phyloP scores from a whole-genome alignment of 31 red algal species.

The Endocladia muricata region DNA sequence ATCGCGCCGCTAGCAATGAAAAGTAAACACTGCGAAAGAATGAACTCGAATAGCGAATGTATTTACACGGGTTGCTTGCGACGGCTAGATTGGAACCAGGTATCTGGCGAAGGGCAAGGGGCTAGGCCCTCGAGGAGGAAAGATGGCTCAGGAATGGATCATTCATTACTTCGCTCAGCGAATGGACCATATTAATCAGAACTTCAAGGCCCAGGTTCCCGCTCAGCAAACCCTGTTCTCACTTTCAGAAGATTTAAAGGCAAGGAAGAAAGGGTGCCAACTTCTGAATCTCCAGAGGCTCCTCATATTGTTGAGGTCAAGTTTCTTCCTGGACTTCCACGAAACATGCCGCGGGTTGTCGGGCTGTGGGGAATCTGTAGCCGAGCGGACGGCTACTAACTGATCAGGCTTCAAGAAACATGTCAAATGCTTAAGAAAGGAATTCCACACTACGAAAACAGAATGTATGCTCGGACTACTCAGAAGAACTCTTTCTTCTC shows the following conservation, averaged over 20 bases:
- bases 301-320: background rate
- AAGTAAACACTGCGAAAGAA: background rate
- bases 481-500: background rate
- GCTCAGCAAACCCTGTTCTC: background rate
- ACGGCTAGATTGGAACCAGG: background rate
- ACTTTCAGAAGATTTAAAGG: background rate
- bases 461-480: background rate
- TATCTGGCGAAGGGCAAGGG: background rate
- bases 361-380: background rate
- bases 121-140: background rate
- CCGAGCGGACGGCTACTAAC: background rate
- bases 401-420: background rate
- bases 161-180: background rate
- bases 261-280: background rate
- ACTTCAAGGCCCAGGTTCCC: background rate
- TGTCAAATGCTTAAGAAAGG: background rate
- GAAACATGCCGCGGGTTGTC: background rate
- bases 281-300: background rate
- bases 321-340: background rate
- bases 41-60: background rate
- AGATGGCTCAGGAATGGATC: background rate
- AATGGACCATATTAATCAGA: background rate
- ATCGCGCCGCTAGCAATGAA: background rate
- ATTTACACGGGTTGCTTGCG: background rate
- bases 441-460: background rate